Evolutionary conservation across 2,329 filamentous ascomycete genomes (phyloP).

Genomic region (Lecanicillium sp.): DNA sequence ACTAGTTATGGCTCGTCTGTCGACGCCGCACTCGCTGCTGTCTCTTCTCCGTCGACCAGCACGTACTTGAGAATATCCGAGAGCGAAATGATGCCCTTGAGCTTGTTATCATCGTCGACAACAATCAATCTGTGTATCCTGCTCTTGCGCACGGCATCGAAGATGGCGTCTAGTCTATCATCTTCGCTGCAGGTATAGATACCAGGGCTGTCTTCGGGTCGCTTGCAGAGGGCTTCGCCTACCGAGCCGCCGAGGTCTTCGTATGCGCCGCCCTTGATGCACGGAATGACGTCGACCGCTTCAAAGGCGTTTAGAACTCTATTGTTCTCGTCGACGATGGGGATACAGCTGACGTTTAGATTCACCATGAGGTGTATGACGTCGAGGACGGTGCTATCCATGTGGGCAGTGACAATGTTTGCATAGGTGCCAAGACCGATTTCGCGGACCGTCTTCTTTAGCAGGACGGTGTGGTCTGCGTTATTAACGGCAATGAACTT

Average conservation of each 20-base stretch:
- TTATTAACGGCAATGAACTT: slow-evolving; percentile 98
- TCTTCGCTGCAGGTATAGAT: slow-evolving; percentile 94
- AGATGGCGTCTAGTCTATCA: slow-evolving; percentile 89
- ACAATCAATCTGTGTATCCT: slow-evolving; percentile 89
- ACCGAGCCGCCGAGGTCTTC: slow-evolving; percentile 82
- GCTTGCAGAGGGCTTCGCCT: slow-evolving; percentile 80
- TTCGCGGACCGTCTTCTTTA: slow-evolving; percentile 81
- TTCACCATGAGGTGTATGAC: slow-evolving; percentile 91
- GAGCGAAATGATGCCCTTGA: slow-evolving; percentile 84
- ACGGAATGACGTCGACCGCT: slow-evolving; percentile 90
- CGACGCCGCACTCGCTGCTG: not conserved
- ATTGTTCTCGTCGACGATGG: slow-evolving; percentile 74
- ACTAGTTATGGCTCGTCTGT: not conserved
- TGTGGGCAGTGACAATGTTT: slow-evolving; percentile 71
- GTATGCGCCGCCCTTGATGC: slow-evolving; percentile 89
- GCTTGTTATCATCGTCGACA: slow-evolving; percentile 78
- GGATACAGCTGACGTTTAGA: slow-evolving; percentile 88
- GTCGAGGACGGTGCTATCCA: slow-evolving; percentile 87
- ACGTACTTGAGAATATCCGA: slow-evolving; percentile 97
- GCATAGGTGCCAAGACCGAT: slow-evolving; percentile 79
- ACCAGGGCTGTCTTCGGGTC: slow-evolving; percentile 85
- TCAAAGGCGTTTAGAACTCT: slow-evolving; percentile 93
- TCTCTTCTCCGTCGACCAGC: slow-evolving; percentile 58
- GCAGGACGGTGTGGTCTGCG: slow-evolving; percentile 73
- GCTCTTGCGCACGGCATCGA: slow-evolving; percentile 92